phyloP scores from a whole-genome alignment of 2,329 filamentous ascomycete species.

The Aspergillus piperis region DNA sequence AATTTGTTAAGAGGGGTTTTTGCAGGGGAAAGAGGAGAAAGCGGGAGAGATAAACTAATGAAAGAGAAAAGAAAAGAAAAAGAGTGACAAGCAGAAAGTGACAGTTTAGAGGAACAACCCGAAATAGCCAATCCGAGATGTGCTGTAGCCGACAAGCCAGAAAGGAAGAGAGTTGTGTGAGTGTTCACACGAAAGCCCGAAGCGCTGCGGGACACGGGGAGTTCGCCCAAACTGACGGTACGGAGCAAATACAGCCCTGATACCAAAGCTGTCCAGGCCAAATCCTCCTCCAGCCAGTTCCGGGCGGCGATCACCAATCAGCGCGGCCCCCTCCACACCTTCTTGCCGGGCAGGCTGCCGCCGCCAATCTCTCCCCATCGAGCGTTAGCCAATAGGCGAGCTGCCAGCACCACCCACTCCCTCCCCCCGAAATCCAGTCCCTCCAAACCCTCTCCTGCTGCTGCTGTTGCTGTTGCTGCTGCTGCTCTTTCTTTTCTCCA shows the following conservation, averaged over 20 bases:
- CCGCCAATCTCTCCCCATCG: slow-evolving; percentile 12
- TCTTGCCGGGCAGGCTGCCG: slow-evolving; percentile 17
- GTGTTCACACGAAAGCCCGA: background rate
- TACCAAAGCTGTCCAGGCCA: slow-evolving; percentile 5
- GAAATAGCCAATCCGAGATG: background rate
- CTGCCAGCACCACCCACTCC: background rate
- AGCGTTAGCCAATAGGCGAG: background rate
- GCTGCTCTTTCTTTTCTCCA: slow-evolving; percentile 6
- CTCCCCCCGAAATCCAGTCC: slow-evolving; percentile 10
- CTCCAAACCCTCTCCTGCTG: background rate
- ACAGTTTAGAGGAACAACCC: background rate
- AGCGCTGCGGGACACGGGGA: background rate
- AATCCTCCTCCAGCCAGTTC: slow-evolving; percentile 18
- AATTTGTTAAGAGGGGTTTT: background rate
- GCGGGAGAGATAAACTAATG: background rate
- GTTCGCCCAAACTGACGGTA: slow-evolving; percentile 14
- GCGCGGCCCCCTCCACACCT: slow-evolving; percentile 15
- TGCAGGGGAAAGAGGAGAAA: background rate
- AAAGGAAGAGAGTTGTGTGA: background rate
- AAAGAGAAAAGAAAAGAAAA: background rate
- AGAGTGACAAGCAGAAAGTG: background rate
- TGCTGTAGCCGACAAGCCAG: background rate
- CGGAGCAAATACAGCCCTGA: slow-evolving; percentile 8
- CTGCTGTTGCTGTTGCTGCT: too few species aligned
- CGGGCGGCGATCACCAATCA: slow-evolving; percentile 27